These are phyloP conservation scores for Fusarium guadeloupense DNA, from an alignment of 2,329 filamentous ascomycete species.

Conservation along the genomic window DNA sequence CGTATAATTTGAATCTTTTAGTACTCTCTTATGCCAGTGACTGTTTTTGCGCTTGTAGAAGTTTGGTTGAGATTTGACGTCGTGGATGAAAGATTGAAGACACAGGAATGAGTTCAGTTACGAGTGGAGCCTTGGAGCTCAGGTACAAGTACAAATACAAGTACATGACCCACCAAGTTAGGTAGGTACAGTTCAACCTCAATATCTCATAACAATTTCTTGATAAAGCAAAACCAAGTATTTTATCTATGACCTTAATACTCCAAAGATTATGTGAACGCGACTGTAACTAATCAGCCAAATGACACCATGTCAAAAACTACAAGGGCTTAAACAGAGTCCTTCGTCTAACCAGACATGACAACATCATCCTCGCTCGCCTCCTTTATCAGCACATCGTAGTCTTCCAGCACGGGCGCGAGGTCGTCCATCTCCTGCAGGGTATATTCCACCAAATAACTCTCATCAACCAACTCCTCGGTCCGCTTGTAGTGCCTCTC, in stretches of 20 bases:
- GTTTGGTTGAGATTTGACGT: constrained; percentile 20
- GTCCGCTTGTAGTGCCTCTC: constrained; percentile 91
- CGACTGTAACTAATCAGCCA: constrained; percentile 2
- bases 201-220: neutral
- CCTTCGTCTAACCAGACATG: constrained; percentile 50
- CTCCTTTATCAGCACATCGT: constrained; percentile 47
- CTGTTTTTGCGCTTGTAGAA: neutral
- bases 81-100: constrained; percentile 31
- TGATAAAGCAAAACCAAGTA: neutral
- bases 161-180: constrained; percentile 6
- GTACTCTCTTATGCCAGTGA: neutral
- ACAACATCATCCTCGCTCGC: constrained; percentile 53
- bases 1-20: neutral
- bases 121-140: constrained; percentile 32
- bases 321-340: neutral
- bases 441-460: constrained; percentile 93
- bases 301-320: constrained; percentile 11
- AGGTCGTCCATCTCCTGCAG: constrained; percentile 89
- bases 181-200: neutral
- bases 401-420: constrained; percentile 54
- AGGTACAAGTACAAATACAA: constrained; percentile 1
- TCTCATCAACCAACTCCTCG: constrained; percentile 92
- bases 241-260: constrained; percentile 37
- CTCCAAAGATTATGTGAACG: constrained; percentile 25
- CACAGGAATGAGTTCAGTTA: constrained; percentile 16